phyloP scores from a whole-genome alignment of 2,329 filamentous ascomycete species.

The Cercospora canescens region DNA sequence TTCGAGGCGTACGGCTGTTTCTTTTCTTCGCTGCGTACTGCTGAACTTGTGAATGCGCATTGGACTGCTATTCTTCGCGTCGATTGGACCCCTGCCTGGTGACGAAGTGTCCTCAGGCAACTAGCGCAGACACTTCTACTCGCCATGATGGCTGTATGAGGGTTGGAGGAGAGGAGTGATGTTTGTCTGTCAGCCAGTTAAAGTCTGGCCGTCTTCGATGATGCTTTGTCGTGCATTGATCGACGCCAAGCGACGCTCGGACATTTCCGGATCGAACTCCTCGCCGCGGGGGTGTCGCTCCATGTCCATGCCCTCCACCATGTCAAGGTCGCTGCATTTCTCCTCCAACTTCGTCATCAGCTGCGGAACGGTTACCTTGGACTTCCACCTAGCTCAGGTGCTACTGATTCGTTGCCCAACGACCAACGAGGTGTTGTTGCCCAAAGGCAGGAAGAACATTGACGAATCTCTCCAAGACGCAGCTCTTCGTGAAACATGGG shows the following conservation, averaged over 20 bases:
- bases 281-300: background rate
- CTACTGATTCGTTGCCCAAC: background rate
- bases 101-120: slow-evolving; percentile 28
- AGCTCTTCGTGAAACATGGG: slow-evolving; percentile 18
- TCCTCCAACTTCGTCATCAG: background rate
- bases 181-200: background rate
- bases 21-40: slow-evolving; percentile 9
- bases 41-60: slow-evolving; percentile 7
- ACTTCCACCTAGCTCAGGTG: background rate
- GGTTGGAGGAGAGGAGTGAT: background rate
- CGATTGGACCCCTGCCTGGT: slow-evolving; percentile 8
- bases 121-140: slow-evolving; percentile 26
- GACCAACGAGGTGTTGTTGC: slow-evolving; percentile 12
- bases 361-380: background rate
- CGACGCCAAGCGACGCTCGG: background rate
- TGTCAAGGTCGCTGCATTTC: background rate
- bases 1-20: slow-evolving; percentile 14
- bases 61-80: background rate
- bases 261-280: background rate
- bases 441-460: slow-evolving; percentile 21
- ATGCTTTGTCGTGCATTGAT: slow-evolving; percentile 1
- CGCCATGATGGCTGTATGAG: slow-evolving; percentile 21
- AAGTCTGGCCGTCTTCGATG: background rate
- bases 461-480: slow-evolving; percentile 15
- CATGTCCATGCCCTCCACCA: background rate